Conservation (phyloP, 176 grass and related monocot genomes). For the Saccharum spontaneum region DNA sequence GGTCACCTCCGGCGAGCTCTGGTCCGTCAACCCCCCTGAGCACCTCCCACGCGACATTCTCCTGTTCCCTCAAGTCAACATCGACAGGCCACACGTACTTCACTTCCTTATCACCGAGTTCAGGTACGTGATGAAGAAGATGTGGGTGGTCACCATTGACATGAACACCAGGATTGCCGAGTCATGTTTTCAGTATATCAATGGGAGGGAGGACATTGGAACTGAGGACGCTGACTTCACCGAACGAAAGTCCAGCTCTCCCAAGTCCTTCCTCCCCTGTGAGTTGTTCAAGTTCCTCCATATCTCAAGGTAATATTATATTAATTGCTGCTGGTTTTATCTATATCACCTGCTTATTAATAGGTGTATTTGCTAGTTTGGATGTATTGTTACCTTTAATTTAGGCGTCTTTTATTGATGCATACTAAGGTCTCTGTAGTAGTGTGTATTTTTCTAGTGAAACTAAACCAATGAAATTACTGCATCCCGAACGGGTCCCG, state of each 20-base stretch:
- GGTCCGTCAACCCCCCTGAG: not conserved
- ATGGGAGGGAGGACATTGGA: not conserved
- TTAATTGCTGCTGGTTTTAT: not conserved
- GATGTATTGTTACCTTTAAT: too few species aligned
- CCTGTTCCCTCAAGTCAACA: constrained; percentile 1
- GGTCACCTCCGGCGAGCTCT: not conserved
- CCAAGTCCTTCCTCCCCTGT: not conserved
- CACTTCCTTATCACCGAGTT: not conserved
- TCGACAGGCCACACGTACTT: not conserved
- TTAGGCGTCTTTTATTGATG: too few species aligned
- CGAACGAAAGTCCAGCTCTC: rapidly evolving
- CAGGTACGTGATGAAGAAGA: not conserved
- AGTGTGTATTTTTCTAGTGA: too few species aligned
- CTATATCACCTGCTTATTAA: not conserved
- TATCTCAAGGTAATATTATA: not conserved
- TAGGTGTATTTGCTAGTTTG: too few species aligned
- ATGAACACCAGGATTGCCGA: not conserved
- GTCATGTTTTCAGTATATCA: constrained; percentile 1
- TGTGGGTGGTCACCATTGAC: constrained; percentile 8
- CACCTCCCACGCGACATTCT: not conserved
- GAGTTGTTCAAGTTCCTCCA: not conserved
- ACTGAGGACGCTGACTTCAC: not conserved
- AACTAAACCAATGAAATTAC: too few species aligned
- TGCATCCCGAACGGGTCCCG: too few species aligned
- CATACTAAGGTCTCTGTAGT: too few species aligned